Percentiles rank a stretch among this genome's conserved stretches.
phyloP scores from a whole-genome alignment of 1,284 basidiomycete species.

The Abortiporus biennis region DNA sequence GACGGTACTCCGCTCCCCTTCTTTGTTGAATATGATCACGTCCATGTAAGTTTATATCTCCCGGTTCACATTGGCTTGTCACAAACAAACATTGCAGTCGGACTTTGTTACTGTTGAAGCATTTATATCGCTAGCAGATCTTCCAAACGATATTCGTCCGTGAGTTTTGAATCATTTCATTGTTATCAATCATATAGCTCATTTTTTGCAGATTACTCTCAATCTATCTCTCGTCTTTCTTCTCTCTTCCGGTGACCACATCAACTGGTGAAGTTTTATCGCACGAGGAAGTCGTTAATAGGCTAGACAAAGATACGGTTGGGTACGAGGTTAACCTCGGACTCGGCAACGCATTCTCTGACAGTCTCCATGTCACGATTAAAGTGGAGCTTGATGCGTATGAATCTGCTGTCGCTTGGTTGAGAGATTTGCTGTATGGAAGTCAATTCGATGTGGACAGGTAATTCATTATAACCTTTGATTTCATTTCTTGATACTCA shows the following conservation, averaged over 20 bases:
- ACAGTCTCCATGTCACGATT: conserved; percentile 73
- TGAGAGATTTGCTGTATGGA: conserved; percentile 85
- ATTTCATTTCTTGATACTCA: background rate
- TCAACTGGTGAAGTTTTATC: conserved; percentile 64
- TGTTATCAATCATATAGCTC: conserved; percentile 5
- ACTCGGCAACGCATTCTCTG: conserved; percentile 65
- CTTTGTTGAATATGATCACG: conserved; percentile 89
- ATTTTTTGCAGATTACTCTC: conserved; percentile 37
- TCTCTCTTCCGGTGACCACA: conserved; percentile 80
- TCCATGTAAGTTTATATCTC: conserved; percentile 48
- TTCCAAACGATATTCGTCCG: conserved; percentile 75
- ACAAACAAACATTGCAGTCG: conserved; percentile 44
- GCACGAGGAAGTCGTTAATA: conserved; percentile 90
- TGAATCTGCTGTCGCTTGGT: conserved; percentile 80
- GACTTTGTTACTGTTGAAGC: conserved; percentile 87
- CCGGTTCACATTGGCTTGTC: too few species aligned
- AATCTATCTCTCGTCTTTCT: conserved; percentile 86
- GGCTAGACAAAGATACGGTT: conserved; percentile 89
- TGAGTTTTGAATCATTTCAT: conserved; percentile 37
- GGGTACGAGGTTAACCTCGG: conserved; percentile 79
- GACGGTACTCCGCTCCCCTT: conserved; percentile 76
- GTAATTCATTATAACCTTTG: conserved; percentile 30
- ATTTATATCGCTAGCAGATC: conserved; percentile 67
- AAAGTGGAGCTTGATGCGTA: conserved; percentile 84
- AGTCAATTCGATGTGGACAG: conserved; percentile 82